Conservation (phyloP, 306 rosid species). For the Trifolium pratense region DNA sequence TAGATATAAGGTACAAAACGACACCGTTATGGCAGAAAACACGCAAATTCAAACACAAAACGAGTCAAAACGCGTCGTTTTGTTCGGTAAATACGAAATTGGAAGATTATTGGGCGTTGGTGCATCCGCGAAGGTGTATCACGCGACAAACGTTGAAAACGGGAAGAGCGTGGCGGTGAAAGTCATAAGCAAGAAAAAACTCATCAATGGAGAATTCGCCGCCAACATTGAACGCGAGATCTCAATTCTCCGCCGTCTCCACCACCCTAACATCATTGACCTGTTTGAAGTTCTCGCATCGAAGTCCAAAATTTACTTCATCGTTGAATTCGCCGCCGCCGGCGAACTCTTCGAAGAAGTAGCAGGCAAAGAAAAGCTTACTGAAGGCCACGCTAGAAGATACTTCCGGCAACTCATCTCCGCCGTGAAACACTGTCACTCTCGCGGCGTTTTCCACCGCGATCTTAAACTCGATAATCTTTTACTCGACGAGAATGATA, state of each 20-base stretch:
- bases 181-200: slow-evolving; percentile 64
- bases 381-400: slow-evolving; percentile 61
- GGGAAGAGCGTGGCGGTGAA: slow-evolving; percentile 81
- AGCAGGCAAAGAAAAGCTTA: slow-evolving; percentile 49
- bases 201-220: slow-evolving; percentile 45
- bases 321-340: slow-evolving; percentile 76
- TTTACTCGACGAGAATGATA: slow-evolving; percentile 65
- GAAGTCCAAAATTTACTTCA: slow-evolving; percentile 74
- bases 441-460: slow-evolving; percentile 73
- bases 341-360: slow-evolving; percentile 73
- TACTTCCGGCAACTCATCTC: slow-evolving; percentile 80
- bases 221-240: slow-evolving; percentile 74
- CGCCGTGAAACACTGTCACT: slow-evolving; percentile 78
- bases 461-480: slow-evolving; percentile 91
- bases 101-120: slow-evolving; percentile 67
- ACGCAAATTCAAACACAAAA: background rate
- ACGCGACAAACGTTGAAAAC: slow-evolving; percentile 52
- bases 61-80: background rate
- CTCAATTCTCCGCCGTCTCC: slow-evolving; percentile 73
- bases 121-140: slow-evolving; percentile 82
- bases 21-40: background rate
- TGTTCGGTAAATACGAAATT: slow-evolving; percentile 57
- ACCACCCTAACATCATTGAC: slow-evolving; percentile 66
- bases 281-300: slow-evolving; percentile 78
- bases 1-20: slow-evolving; percentile 23